These are phyloP conservation scores for Sugiyamaella novakii DNA, from an alignment of 1,139 yeast genomes.

Conservation along the genomic window DNA sequence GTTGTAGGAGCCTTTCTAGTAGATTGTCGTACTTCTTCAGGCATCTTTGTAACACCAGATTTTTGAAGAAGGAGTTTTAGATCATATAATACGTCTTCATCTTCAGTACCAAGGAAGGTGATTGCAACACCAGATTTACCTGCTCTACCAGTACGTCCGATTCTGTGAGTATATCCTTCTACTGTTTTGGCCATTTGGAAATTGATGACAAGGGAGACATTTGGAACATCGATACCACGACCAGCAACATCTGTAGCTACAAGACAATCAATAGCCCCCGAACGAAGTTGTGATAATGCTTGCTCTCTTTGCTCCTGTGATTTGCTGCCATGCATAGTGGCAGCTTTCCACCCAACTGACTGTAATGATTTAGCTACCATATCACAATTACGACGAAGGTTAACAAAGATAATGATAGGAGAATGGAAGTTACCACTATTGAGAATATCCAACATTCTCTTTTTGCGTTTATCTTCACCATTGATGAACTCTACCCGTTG, in stretches of 20 bases:
- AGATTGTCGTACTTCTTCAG: slow-evolving; percentile 51
- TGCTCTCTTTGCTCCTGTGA: slow-evolving; percentile 84
- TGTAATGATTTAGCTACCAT: slow-evolving; percentile 54
- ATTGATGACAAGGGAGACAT: slow-evolving; percentile 81
- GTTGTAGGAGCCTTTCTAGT: slow-evolving; percentile 3
- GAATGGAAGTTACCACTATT: slow-evolving; percentile 43
- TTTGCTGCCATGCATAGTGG: slow-evolving; percentile 82
- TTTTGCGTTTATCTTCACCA: slow-evolving; percentile 45
- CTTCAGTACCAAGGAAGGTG: slow-evolving; percentile 67
- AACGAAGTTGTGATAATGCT: slow-evolving; percentile 66
- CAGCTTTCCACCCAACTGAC: slow-evolving; percentile 52
- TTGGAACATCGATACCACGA: slow-evolving; percentile 89
- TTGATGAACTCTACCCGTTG: slow-evolving; percentile 64
- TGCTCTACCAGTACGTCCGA: slow-evolving; percentile 97
- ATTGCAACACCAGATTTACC: slow-evolving; percentile 76
- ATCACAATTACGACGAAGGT: slow-evolving; percentile 75
- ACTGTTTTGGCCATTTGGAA: slow-evolving; percentile 77
- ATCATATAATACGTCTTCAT: slow-evolving; percentile 55
- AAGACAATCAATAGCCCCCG: slow-evolving; percentile 62
- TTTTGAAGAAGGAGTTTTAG: slow-evolving; percentile 54
- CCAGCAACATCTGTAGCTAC: slow-evolving; percentile 97
- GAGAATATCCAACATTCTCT: slow-evolving; percentile 44
- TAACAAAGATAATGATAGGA: slow-evolving; percentile 78
- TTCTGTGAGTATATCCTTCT: slow-evolving; percentile 87
- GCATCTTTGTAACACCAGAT: slow-evolving; percentile 52